phyloP scores from a whole-genome alignment of 371 early-diverging fungal species.

The Saksenaea oblongispora region DNA sequence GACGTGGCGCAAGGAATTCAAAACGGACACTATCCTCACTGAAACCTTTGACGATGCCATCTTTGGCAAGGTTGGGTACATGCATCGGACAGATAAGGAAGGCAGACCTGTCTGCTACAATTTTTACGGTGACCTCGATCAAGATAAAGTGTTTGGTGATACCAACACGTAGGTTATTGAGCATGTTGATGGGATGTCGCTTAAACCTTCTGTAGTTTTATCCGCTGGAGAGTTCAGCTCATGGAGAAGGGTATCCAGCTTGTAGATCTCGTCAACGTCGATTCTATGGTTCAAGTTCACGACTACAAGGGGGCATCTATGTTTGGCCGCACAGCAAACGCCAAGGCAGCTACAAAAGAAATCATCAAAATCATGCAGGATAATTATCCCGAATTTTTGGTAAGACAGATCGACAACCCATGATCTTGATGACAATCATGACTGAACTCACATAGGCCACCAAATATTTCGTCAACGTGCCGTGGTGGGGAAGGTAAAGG shows the following conservation, averaged over 20 bases:
- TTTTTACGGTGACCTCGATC: slow-evolving; percentile 59
- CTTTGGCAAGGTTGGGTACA: slow-evolving; percentile 50
- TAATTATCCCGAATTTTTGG: slow-evolving; percentile 66
- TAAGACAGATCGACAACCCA: slow-evolving; percentile 16
- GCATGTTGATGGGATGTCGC: no score
- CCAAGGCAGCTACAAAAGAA: slow-evolving; percentile 54
- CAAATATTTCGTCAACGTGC: slow-evolving; percentile 64
- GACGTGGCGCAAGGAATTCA: slow-evolving; percentile 58
- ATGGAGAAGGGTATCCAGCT: slow-evolving; percentile 57
- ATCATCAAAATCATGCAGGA: slow-evolving; percentile 61
- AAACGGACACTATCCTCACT: slow-evolving; percentile 42
- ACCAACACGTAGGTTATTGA: slow-evolving; percentile 29
- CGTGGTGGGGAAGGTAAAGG: slow-evolving; percentile 59
- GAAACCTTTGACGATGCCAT: slow-evolving; percentile 54
- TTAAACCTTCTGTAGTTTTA: slow-evolving; percentile 39
- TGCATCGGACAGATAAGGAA: slow-evolving; percentile 50
- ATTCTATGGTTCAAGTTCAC: slow-evolving; percentile 65
- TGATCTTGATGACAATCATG: not conserved
- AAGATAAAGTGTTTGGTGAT: slow-evolving; percentile 58
- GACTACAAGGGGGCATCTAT: slow-evolving; percentile 60
- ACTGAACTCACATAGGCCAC: slow-evolving; percentile 22
- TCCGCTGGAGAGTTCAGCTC: slow-evolving; percentile 66
- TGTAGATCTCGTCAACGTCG: slow-evolving; percentile 55
- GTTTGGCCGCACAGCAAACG: slow-evolving; percentile 50
- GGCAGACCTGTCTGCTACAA: slow-evolving; percentile 65